Percentiles rank a stretch among this genome's conserved stretches.
phyloP scores from a whole-genome alignment of 2,329 filamentous ascomycete species.

The Cucurbitaria berberidis region DNA sequence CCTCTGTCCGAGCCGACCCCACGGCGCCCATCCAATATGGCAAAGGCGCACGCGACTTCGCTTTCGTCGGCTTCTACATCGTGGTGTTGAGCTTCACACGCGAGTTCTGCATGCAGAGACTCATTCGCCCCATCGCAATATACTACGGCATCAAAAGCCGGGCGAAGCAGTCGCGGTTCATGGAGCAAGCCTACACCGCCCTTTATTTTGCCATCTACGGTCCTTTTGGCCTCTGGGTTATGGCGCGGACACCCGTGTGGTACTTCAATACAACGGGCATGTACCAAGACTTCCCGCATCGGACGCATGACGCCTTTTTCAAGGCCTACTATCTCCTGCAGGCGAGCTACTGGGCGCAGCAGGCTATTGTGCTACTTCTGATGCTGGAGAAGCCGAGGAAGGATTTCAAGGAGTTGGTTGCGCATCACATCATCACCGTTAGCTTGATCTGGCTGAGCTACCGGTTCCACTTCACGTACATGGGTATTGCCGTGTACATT shows the following conservation, averaged over 20 bases:
- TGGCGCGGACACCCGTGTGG: slow-evolving; percentile 90
- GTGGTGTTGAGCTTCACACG: slow-evolving; percentile 90
- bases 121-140: slow-evolving; percentile 78
- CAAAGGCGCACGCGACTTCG: slow-evolving; percentile 85
- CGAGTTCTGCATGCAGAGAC: slow-evolving; percentile 93
- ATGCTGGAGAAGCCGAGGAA: slow-evolving; percentile 92
- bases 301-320: slow-evolving; percentile 77
- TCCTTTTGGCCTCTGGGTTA: slow-evolving; percentile 85
- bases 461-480: slow-evolving; percentile 95
- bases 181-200: slow-evolving; percentile 95
- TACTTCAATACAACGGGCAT: slow-evolving; percentile 92
- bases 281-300: slow-evolving; percentile 88
- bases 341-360: slow-evolving; percentile 94
- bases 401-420: slow-evolving; percentile 92
- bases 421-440: slow-evolving; percentile 89
- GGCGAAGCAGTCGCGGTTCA: slow-evolving; percentile 86
- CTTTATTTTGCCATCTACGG: slow-evolving; percentile 86
- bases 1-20: slow-evolving; percentile 45
- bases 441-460: slow-evolving; percentile 85
- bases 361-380: slow-evolving; percentile 84
- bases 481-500: slow-evolving; percentile 90
- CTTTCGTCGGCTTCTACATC: slow-evolving; percentile 88
- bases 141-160: slow-evolving; percentile 71
- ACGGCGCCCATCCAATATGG: slow-evolving; percentile 70
- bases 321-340: slow-evolving; percentile 97